phyloP scores from a whole-genome alignment of 208 protist species.

The Leishmania turanica region DNA sequence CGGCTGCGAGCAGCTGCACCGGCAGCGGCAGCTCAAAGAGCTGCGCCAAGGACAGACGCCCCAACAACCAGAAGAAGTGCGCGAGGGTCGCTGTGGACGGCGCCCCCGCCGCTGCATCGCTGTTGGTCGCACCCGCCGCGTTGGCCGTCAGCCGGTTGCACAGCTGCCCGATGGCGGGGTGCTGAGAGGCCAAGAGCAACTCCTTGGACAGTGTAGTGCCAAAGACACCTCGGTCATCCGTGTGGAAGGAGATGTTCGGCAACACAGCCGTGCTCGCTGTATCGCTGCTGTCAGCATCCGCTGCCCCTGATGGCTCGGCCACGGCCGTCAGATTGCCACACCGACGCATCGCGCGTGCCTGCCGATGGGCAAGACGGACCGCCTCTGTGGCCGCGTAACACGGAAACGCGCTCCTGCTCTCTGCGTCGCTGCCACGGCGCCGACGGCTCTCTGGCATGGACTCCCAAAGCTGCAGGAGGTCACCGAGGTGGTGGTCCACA shows the following conservation, averaged over 20 bases:
- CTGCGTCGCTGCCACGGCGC: not conserved
- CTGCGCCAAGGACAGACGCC: constrained; percentile 53
- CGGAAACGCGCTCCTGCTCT: not conserved
- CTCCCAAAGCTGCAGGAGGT: constrained; percentile 37
- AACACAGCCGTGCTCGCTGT: constrained; percentile 11
- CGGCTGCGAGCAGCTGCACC: constrained; percentile 37
- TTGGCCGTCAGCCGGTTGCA: not conserved
- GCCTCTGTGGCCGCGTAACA: constrained; percentile 12
- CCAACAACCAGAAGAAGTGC: constrained; percentile 42
- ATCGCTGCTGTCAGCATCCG: not conserved
- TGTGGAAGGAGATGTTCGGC: constrained; percentile 75
- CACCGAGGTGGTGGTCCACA: constrained; percentile 60
- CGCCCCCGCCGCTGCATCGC: not conserved
- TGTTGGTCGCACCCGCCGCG: not conserved
- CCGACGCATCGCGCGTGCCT: not conserved
- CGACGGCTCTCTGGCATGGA: constrained; percentile 13
- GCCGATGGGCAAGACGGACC: constrained; percentile 4
- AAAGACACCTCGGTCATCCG: constrained; percentile 90
- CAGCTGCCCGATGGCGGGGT: constrained; percentile 31
- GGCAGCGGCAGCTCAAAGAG: constrained; percentile 66
- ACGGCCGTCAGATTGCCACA: not conserved
- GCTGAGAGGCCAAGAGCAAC: constrained; percentile 47
- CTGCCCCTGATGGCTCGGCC: not conserved
- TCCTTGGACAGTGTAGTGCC: constrained; percentile 65
- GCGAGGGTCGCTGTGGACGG: constrained; percentile 3